Evolutionary conservation across 176 grass and related monocot species (phyloP), one percentile per base, ranked within the genome.

Genomic region (Lolium perenne): DNA sequence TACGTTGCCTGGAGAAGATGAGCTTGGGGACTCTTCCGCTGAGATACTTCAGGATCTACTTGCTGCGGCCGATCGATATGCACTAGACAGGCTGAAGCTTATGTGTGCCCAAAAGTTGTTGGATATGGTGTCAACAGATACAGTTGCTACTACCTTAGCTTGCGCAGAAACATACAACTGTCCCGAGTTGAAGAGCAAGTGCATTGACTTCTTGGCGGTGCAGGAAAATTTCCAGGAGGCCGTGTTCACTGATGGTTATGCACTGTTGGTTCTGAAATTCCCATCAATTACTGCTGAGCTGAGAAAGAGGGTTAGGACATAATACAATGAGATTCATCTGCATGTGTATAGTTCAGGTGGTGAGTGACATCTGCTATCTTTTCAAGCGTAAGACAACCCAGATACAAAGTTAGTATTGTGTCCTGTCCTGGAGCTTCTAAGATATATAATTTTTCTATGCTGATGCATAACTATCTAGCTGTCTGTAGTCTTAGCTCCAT

Each of bases 61-160:
- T 10, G 88, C 68, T n/a, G 93, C 78, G 11, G 90, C 93, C 1
- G 93, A 95, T 54, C 82, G 86, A 4, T 95, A 92, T 12, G 88
- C 78, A 0, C 21, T 95, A 40, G 88, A 95, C 7, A 55, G 93
- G 8, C 45, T 94, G 43, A 94, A 89, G 84, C 41, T 87, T 13
- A 49, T 86, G 26, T 92, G 92, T 10, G 90, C 89, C 6, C 35
- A 68, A 18, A 88, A 53, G 40, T 7, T 95, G 20, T 86, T 79
- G 78, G 58, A 85, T n/a, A 68, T 56, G 72, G 68, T 92, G 17
- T 76, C 74, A 10, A 55, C 81, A 0, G 83, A 92, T 10, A 86
- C 84, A 0, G 74, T 90, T 32, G 85, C 73, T 10, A 59, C 51
- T 15, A 90, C 55, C 8, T 53, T 92, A 26, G 85, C 54, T 38